A percentile compares a stretch with the other conserved stretches of the same genome.
These are phyloP conservation scores for Kalmusia sp. DNA, from an alignment of 2,329 filamentous ascomycete genomes.

Conservation along the genomic window DNA sequence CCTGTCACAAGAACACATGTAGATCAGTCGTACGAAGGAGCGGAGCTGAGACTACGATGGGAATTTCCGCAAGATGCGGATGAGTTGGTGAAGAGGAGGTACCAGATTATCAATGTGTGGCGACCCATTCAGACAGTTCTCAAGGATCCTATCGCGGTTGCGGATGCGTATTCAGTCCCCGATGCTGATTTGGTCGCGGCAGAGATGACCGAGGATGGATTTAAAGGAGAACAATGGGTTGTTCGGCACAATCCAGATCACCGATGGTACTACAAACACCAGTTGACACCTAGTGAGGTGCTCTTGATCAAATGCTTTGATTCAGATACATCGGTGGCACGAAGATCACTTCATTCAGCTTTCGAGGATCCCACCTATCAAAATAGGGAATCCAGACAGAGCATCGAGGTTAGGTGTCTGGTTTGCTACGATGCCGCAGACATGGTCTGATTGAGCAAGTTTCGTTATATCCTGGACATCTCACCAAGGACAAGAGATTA, in stretches of 20 bases:
- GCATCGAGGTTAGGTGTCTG: slow-evolving; percentile 34
- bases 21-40: slow-evolving; percentile 46
- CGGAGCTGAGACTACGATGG: slow-evolving; percentile 23
- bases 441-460: slow-evolving; percentile 7
- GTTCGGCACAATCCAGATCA: slow-evolving; percentile 27
- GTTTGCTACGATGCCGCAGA: slow-evolving; percentile 25
- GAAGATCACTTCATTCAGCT: slow-evolving; percentile 30
- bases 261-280: slow-evolving; percentile 29
- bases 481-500: slow-evolving; percentile 7
- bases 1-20: slow-evolving; percentile 62
- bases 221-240: slow-evolving; percentile 29
- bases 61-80: slow-evolving; percentile 28
- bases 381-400: slow-evolving; percentile 24
- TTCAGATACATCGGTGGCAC: slow-evolving; percentile 22
- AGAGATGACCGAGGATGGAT: slow-evolving; percentile 28
- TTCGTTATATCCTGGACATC: neutral
- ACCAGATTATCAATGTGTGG: slow-evolving; percentile 41
- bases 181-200: slow-evolving; percentile 31
- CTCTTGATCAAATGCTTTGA: slow-evolving; percentile 37
- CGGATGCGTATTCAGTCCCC: slow-evolving; percentile 28
- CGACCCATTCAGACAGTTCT: slow-evolving; percentile 32
- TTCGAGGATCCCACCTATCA: slow-evolving; percentile 27
- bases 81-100: slow-evolving; percentile 29
- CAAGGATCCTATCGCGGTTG: slow-evolving; percentile 37
- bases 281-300: slow-evolving; percentile 29